Conservation (phyloP, 2,329 filamentous ascomycete species). For the Pseudocercospora crystallina region DNA sequence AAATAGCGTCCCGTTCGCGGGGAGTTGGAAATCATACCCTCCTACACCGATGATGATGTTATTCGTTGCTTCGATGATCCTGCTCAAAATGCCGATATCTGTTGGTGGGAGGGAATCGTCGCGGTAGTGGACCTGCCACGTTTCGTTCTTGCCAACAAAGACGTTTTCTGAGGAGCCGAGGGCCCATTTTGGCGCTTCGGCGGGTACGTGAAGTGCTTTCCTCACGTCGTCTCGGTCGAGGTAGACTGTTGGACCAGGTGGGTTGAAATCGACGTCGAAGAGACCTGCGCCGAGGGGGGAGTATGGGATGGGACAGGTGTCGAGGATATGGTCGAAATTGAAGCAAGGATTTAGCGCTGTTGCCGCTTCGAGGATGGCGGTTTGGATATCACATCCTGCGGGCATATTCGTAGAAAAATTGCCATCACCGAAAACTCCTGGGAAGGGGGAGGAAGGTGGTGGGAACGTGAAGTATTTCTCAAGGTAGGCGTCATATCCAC, state of each 20-base stretch:
- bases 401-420: neutral
- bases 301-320: constrained; percentile 22
- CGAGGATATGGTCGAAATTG: constrained; percentile 33
- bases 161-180: constrained; percentile 8
- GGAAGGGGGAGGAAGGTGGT: constrained; percentile 28
- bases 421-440: neutral
- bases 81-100: neutral
- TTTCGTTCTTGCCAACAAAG: no score
- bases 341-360: constrained; percentile 31
- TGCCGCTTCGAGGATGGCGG: neutral
- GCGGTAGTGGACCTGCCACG: no score
- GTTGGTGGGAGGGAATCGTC: constrained; percentile 33
- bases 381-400: constrained; percentile 1
- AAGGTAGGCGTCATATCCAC: constrained; percentile 44
- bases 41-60: constrained; percentile 32
- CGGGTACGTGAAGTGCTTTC: constrained; percentile 33
- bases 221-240: constrained; percentile 36
- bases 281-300: neutral
- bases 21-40: constrained; percentile 25
- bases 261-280: neutral
- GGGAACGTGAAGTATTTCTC: constrained; percentile 47
- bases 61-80: constrained; percentile 30
- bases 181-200: constrained; percentile 8
- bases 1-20: constrained; percentile 26
- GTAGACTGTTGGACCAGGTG: constrained; percentile 14